Conservation (phyloP, 2,329 filamentous ascomycete genomes). For the Aspergillus japonicus region DNA sequence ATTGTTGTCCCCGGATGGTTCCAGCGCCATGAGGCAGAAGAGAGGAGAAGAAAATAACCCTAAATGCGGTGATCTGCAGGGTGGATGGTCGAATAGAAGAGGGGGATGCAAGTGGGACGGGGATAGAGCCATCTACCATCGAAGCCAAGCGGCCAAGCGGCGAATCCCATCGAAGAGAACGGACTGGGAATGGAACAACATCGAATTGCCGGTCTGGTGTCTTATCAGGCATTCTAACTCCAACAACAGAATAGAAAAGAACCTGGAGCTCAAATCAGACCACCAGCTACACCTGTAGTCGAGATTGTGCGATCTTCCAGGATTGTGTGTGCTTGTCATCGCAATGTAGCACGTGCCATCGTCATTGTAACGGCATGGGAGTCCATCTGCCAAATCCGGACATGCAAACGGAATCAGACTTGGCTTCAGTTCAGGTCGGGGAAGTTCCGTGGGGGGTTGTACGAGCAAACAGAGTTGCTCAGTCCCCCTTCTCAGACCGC, state of each 20-base stretch:
- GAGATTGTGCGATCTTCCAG: background rate
- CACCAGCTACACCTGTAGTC: background rate
- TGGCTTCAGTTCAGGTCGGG: background rate
- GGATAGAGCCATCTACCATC: slow-evolving; percentile 9
- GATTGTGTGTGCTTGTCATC: background rate
- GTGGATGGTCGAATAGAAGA: slow-evolving; percentile 7
- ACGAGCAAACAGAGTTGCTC: background rate
- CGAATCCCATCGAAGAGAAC: background rate
- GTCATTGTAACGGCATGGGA: too few species aligned
- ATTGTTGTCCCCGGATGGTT: slow-evolving; percentile 1
- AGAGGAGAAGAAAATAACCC: slow-evolving; percentile 11
- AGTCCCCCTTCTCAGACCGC: background rate
- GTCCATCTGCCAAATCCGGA: background rate
- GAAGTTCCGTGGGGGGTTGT: background rate
- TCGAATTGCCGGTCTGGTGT: background rate
- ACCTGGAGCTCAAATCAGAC: background rate
- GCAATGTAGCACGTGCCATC: too few species aligned
- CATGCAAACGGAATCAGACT: background rate
- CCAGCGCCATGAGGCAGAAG: slow-evolving; percentile 10
- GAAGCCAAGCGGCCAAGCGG: background rate
- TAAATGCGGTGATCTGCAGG: slow-evolving; percentile 9
- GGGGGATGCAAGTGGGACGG: slow-evolving; percentile 8
- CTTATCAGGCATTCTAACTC: background rate
- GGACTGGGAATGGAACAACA: background rate
- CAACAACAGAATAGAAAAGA: background rate